Evolutionary conservation across 495 filamentous ascomycete genomes (phyloP), one percentile per base, ranked within the genome.

Genomic region (Hyphodiscus hymeniophilus): DNA sequence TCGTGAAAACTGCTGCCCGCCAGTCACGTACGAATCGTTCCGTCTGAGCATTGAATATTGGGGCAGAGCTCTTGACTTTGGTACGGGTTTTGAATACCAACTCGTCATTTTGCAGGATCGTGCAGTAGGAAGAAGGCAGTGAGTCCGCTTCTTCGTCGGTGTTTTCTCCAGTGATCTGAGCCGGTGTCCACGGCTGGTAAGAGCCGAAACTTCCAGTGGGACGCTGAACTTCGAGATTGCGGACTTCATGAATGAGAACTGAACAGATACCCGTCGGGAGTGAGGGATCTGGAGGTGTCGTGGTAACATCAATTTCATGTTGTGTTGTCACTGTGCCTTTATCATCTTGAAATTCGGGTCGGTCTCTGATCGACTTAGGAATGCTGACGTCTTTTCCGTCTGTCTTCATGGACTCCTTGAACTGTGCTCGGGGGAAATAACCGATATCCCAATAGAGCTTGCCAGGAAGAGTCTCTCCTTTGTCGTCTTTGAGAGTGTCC

Each of bases 21-120:
- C 91, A 97, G 62, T 97, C 91, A 11, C 91, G 81, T n/a, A 96
- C 73, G 56, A 97, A 97, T 2, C 86, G 76, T 60, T 97, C 91
- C 5, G 89, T 95, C 30, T 91, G 91, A 12, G 91, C 90, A 55
- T 96, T 94, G 70, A 94, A 97, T 52, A 96, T 95, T 8, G 91
- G 91, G 64, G 90, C 89, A 38, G 85, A 90, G 52, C 85, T 94
- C 11, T 94, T 81, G 21, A 87, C 89, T 67, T 97, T 96, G 17
- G 84, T 72, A 54, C 91, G 80, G 26, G 15, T 3, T 3, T n/a
- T 13, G 45, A 48, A 49, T 50, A 59, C 87, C 59, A 95, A 64
- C 64, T 94, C 79, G 60, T 97, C 91, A 57, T 95, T 95, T 59
- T 84, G 71, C 18, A 89, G 64, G 45, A 97, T 88, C 23, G 88